Evolutionary conservation across 176 grass and related monocot species (phyloP).

Genomic region (Ensete glaucum): DNA sequence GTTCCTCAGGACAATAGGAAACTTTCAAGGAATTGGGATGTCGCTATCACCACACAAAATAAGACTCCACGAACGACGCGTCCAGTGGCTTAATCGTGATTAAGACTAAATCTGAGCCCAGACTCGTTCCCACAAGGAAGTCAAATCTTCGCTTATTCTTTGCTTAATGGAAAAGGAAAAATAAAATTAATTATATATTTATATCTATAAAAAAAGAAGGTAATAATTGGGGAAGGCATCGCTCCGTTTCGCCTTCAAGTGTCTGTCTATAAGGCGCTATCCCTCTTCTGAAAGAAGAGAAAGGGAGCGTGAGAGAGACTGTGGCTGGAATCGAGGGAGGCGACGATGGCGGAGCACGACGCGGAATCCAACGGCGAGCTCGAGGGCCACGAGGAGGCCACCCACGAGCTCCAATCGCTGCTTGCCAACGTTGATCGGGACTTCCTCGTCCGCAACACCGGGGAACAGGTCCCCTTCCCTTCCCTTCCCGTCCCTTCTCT

Average conservation of each 20-base stretch:
- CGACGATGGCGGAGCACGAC: not conserved
- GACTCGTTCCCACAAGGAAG: too few species aligned
- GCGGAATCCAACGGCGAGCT: not conserved
- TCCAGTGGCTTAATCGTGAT: too few species aligned
- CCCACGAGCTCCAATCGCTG: not conserved
- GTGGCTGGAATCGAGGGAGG: not conserved
- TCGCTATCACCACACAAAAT: too few species aligned
- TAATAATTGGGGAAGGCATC: not conserved
- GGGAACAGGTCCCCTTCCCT: conserved; percentile 13
- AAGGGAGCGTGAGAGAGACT: not conserved
- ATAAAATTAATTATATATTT: too few species aligned
- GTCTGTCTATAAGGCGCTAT: accelerated
- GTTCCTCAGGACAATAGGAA: too few species aligned
- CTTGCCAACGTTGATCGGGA: conserved; percentile 10
- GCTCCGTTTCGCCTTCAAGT: not conserved
- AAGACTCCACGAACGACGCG: too few species aligned
- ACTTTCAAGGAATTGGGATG: too few species aligned
- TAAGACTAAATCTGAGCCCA: too few species aligned
- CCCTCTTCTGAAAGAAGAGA: too few species aligned
- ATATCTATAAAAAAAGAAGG: not conserved
- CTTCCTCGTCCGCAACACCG: conserved; percentile 17
- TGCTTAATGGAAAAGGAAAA: too few species aligned
- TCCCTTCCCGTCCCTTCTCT: too few species aligned
- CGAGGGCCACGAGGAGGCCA: not conserved
- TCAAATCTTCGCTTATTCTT: too few species aligned